Base-by-base conservation (phyloP, 2,329 filamentous ascomycete genomes). In the Cytospora mali region DNA sequence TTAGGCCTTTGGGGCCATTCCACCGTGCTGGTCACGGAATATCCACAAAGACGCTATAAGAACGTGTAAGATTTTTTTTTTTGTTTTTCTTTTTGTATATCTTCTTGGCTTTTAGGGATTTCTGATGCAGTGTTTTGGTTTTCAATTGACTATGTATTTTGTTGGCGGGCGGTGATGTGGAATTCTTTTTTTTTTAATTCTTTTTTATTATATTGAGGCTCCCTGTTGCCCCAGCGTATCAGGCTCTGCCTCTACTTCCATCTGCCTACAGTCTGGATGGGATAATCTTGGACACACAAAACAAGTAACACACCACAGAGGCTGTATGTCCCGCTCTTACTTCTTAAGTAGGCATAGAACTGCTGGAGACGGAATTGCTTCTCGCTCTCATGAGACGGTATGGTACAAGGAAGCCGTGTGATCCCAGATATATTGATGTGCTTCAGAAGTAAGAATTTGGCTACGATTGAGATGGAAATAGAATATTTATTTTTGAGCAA, bases 21-120 rank as follows among this genome's bases (percentile, higher is more conserved):
- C 57, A n/a, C 57, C 57, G 57, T 60, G 13, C 57, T 60, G 57
- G 50, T 60, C 9, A 60, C 48, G 50, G 57, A 60, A 60, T 48
- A 60, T 59, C 57, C 57, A 33, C 31, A 5, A 60, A 60, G 57
- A 48, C 57, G 57, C 57, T 50, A 60, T 54, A 60, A 60, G 57
- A 60, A 60, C 50, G 57, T 60, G 35, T 60, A 48, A 25, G 14
- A 2, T 29, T 28, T 51, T 53, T 59, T 54, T 59, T 59, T 59
- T 28, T 14, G 1, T 23, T 7, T 31, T 1, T 13, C 6, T 53
- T 21, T 9, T 42, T 6, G 2, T 3, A 10, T 42, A 2, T 42
- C 3, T 21, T 6, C 21, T 42, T 42, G 18, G n/a, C 1, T 21
- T 21, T n/a, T n/a, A n/a, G n/a, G 39, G 18, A 21, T 46, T 11